A percentile compares a stretch with the other conserved stretches of the same genome.
These are phyloP conservation scores for Neurospora hispaniola DNA, from an alignment of 495 filamentous ascomycete species.

Conservation along the genomic window DNA sequence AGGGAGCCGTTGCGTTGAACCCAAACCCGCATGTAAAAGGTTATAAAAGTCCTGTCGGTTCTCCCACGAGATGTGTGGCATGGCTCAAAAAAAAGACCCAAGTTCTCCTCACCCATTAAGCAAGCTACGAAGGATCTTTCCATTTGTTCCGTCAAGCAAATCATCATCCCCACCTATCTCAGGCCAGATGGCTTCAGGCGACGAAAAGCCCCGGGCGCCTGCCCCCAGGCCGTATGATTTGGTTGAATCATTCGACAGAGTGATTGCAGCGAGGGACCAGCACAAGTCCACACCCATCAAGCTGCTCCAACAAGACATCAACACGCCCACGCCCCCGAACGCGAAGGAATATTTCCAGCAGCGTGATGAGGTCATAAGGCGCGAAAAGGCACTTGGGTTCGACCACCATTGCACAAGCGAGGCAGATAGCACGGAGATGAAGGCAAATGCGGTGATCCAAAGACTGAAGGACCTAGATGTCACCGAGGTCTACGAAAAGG, in stretches of 20 bases:
- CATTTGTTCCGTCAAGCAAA: not conserved
- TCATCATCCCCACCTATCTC: not conserved
- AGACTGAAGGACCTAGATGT: slow-evolving; percentile 24
- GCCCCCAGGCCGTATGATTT: not conserved
- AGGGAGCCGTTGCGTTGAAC: not conserved
- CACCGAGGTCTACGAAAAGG: slow-evolving; percentile 12
- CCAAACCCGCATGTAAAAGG: not conserved
- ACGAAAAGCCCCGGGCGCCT: not conserved
- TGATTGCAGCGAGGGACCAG: not conserved
- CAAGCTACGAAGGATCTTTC: not conserved
- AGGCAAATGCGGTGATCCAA: slow-evolving; percentile 26
- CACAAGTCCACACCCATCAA: not conserved
- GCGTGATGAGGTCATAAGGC: not conserved
- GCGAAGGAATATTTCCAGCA: not conserved
- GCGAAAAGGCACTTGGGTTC: slow-evolving; percentile 16
- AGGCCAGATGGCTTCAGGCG: not conserved
- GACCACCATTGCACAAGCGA: slow-evolving; percentile 10
- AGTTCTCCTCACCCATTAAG: not conserved
- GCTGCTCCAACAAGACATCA: not conserved
- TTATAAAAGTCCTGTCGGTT: not conserved
- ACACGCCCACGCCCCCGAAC: not conserved
- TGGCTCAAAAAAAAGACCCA: not conserved
- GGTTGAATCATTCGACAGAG: not conserved
- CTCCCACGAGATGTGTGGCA: not conserved
- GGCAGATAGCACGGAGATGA: slow-evolving; percentile 9